A percentile compares a stretch with the other conserved stretches of the same genome.
These are phyloP conservation scores for Westerdykella sp. DNA, from an alignment of 2,329 filamentous ascomycete genomes.

Conservation along the genomic window DNA sequence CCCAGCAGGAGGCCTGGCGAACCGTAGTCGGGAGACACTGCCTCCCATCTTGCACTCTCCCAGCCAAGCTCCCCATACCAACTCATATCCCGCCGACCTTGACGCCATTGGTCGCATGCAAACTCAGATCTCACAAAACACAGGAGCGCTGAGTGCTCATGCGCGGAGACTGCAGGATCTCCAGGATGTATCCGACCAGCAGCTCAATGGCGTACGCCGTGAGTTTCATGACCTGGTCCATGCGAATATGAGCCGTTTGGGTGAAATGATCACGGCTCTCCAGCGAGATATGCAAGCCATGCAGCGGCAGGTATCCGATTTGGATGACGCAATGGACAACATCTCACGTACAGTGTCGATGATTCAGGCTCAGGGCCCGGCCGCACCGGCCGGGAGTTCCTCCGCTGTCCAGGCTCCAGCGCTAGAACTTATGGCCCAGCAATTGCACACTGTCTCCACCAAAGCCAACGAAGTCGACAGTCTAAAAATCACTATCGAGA, in stretches of 20 bases:
- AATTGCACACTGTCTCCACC: constrained; percentile 36
- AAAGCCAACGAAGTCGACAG: constrained; percentile 44
- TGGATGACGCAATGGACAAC: no score
- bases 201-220: constrained; percentile 35
- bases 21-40: constrained; percentile 9
- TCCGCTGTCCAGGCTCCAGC: constrained; percentile 31
- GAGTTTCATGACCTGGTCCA: constrained; percentile 30
- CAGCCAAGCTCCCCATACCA: constrained; percentile 27
- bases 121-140: constrained; percentile 34
- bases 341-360: neutral
- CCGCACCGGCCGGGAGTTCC: constrained; percentile 2
- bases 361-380: constrained; percentile 13
- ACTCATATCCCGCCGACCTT: constrained; percentile 16
- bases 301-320: constrained; percentile 1
- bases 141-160: constrained; percentile 26
- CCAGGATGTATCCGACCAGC: constrained; percentile 20
- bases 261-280: constrained; percentile 11
- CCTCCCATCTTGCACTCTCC: constrained; percentile 7
- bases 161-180: constrained; percentile 26
- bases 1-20: constrained; percentile 8
- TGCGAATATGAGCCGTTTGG: neutral
- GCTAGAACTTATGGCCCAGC: constrained; percentile 41
- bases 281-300: constrained; percentile 39
- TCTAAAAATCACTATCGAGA: constrained; percentile 43
- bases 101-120: constrained; percentile 43